Evolutionary conservation across 2,329 filamentous ascomycete species (phyloP), one percentile per base, ranked within the genome.

Genomic region (Neurospora sp.): DNA sequence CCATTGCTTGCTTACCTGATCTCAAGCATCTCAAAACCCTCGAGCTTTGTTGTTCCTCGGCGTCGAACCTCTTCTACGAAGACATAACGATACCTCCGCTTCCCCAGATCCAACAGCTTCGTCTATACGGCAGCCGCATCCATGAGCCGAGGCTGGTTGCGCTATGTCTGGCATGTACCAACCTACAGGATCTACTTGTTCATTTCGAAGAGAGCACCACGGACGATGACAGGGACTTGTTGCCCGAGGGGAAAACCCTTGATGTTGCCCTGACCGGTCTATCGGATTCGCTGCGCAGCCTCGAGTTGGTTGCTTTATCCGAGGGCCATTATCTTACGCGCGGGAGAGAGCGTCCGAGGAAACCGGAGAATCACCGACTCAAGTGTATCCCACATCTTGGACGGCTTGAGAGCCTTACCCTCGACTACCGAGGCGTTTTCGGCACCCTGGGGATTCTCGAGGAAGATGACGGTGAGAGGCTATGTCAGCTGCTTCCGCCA

Each of bases 361-460:
- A 77, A 67, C 75, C 73, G 2, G 75, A 77, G 68, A 77, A 77
- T 52, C 75, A 77, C 71, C 73, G 75, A 3, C 72, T 77, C 1
- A 73, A 70, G 1, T 77, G 75, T 68, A 75, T 76, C 19, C 72
- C 75, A 17, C 69, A 73, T 19, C 73, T 77, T 1, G 66, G 39
- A 17, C 66, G 69, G 1, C 73, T 77, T 3, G 69, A 74, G 17
- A 73, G 67, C 37, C 68, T 77, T n/a, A 75, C 71, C 11, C 70
- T 76, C 17, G 75, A 77, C 66, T 77, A 75, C 69, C 74, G 75
- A 1, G 75, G 75, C 38, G 71, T 77, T 8, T 77, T 76, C 66
- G 75, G 75, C 17, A 77, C 75, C 11, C 67, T 77, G n/a, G 75
- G 75, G 4, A 75, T 76, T 8, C 66, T 77, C 8, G 75, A 77